Conservation (phyloP, 2,329 filamentous ascomycete species). For the Xylariaceae sp. region DNA sequence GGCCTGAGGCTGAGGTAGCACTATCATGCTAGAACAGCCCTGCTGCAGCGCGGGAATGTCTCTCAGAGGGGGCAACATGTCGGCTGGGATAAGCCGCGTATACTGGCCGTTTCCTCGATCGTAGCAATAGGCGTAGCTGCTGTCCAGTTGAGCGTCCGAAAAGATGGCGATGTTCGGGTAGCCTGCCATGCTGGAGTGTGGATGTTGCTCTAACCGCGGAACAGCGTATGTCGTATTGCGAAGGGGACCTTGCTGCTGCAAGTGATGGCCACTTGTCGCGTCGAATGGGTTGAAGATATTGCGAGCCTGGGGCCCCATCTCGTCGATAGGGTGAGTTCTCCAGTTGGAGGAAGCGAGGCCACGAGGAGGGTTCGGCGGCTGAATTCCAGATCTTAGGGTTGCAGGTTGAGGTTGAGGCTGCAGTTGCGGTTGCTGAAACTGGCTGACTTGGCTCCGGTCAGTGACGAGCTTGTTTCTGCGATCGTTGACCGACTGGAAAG, state of each 20-base stretch:
- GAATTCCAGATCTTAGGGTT: conserved; percentile 17
- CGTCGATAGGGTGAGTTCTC: conserved; percentile 28
- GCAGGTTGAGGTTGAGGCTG: conserved; percentile 11
- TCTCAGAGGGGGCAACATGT: conserved; percentile 52
- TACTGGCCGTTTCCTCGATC: conserved; percentile 55
- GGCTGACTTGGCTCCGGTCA: conserved; percentile 22
- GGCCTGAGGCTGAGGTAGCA: conserved; percentile 47
- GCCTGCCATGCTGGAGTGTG: conserved; percentile 8
- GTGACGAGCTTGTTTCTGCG: conserved; percentile 31
- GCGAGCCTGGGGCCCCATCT: conserved; percentile 15
- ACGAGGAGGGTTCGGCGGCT: conserved; percentile 18
- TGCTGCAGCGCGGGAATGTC: conserved; percentile 48
- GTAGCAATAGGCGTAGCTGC: conserved; percentile 53
- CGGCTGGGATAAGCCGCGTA: conserved; percentile 59
- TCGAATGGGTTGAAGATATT: conserved; percentile 27
- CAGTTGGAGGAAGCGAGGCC: conserved; percentile 37
- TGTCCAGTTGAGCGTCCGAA: conserved; percentile 32
- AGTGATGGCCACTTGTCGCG: conserved; percentile 3
- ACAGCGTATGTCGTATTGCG: conserved; percentile 16
- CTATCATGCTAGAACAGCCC: conserved; percentile 47
- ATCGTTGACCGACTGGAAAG: conserved; percentile 35
- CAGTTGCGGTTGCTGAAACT: conserved; percentile 18
- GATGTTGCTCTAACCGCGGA: conserved; percentile 22
- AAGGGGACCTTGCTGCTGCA: conserved; percentile 10
- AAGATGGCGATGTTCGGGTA: conserved; percentile 17